phyloP scores from a whole-genome alignment of 805 yeast genomes.

The Pichia sporocuriosa region DNA sequence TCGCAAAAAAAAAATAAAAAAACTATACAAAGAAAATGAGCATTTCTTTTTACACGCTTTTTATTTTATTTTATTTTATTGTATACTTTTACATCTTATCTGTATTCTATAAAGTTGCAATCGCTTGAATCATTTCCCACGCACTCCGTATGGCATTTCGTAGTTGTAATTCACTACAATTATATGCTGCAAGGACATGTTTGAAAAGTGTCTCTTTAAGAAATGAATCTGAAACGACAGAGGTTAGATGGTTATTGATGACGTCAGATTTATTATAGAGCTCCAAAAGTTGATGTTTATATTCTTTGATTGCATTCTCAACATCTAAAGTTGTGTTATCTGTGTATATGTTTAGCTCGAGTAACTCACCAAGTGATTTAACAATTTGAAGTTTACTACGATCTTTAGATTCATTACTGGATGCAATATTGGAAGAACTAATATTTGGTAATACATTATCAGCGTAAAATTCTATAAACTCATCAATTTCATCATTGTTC shows the following conservation, averaged over 20 bases:
- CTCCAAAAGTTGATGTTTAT: background rate
- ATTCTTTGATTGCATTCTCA: no score
- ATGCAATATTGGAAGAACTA: conserved; percentile 1
- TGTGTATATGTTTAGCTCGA: no score
- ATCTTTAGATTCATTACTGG: conserved; percentile 2
- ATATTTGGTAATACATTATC: conserved; percentile 1
- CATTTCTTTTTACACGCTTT: no score
- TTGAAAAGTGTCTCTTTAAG: background rate
- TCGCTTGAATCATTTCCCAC: conserved; percentile 27
- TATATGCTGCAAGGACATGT: background rate
- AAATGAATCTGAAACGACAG: no score
- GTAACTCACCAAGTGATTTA: conserved; percentile 4
- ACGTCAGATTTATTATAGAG: background rate
- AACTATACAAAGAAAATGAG: no score
- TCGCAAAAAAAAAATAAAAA: no score
- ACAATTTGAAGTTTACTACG: conserved; percentile 3
- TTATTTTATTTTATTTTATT: no score
- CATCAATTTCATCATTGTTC: conserved; percentile 38
- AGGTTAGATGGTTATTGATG: background rate
- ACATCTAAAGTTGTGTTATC: no score
- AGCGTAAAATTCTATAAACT: conserved; percentile 42
- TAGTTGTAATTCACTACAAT: background rate
- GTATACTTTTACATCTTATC: no score
- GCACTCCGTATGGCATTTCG: conserved; percentile 12
- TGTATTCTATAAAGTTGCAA: background rate